A percentile compares a stretch with the other conserved stretches of the same genome.
Evolutionary conservation across 345 rosid species (phyloP).

Genomic region (Salix caprea): DNA sequence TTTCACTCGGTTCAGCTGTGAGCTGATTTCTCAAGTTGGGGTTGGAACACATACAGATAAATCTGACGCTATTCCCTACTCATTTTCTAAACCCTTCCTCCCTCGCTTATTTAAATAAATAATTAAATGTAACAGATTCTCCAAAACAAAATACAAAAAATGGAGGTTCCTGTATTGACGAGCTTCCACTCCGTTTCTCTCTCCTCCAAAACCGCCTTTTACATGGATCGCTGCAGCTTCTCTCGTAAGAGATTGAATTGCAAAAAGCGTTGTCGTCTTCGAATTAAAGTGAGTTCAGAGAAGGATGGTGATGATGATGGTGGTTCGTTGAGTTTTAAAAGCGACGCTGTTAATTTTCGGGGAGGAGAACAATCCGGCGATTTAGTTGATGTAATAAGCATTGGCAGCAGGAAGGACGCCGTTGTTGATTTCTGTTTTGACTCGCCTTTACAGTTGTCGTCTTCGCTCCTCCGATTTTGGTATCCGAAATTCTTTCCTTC

Average conservation of each 20-base stretch:
- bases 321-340: neutral
- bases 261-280: neutral
- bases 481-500: conserved; percentile 14
- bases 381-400: conserved; percentile 59
- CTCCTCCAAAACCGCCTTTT: neutral
- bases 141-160: neutral
- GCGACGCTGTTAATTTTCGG: neutral
- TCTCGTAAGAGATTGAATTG: neutral
- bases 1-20: neutral
- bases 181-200: neutral
- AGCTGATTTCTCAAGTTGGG: neutral
- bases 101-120: neutral
- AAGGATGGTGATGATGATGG: neutral
- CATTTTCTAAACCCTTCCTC: neutral
- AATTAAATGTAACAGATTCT: neutral
- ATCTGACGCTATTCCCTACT: neutral
- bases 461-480: conserved; percentile 72
- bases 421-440: conserved; percentile 68
- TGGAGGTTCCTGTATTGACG: conserved; percentile 1
- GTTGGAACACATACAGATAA: neutral
- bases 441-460: conserved; percentile 48
- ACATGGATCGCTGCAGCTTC: neutral
- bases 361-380: conserved; percentile 14
- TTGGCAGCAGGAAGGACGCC: conserved; percentile 80
- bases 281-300: conserved; percentile 21